phyloP scores from a whole-genome alignment of 768 basidiomycete species.

The Leccinum subgranulosum region DNA sequence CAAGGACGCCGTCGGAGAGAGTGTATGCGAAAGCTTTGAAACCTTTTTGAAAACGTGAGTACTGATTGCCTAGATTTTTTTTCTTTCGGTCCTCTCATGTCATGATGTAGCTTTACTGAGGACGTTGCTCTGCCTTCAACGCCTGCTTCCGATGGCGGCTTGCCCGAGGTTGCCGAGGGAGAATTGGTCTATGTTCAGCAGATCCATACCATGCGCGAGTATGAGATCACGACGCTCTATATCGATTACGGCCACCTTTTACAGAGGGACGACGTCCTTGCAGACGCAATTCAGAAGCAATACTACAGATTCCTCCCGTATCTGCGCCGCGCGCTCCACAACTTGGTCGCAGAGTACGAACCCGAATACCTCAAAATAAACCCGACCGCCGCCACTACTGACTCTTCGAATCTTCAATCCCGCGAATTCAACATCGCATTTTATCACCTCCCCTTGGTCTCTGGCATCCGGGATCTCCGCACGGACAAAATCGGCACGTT shows the following conservation, averaged over 20 bases:
- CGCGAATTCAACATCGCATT: conserved; percentile 96
- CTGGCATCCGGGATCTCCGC: conserved; percentile 89
- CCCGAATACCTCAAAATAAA: conserved; percentile 96
- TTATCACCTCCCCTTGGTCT: conserved; percentile 90
- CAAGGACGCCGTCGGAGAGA: conserved; percentile 93
- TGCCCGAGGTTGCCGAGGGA: conserved; percentile 52
- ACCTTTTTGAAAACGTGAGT: conserved; percentile 87
- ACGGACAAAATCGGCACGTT: conserved; percentile 94
- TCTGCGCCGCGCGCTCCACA: conserved; percentile 85
- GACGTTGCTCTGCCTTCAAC: conserved; percentile 76
- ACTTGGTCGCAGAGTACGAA: conserved; percentile 84
- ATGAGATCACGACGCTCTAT: conserved; percentile 92
- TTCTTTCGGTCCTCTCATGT: neutral
- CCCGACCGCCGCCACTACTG: conserved; percentile 80
- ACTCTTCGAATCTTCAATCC: conserved; percentile 84
- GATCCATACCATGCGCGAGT: conserved; percentile 93
- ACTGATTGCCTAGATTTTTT: neutral
- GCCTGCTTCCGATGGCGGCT: conserved; percentile 69
- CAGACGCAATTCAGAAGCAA: conserved; percentile 88
- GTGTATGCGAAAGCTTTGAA: conserved; percentile 89
- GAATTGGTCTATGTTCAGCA: conserved; percentile 87
- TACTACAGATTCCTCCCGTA: conserved; percentile 98
- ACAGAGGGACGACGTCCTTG: conserved; percentile 87
- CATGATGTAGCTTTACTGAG: conserved; percentile 68
- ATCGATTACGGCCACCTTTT: conserved; percentile 93